Evolutionary conservation across 2,329 filamentous ascomycete species (phyloP).

Genomic region (Paraphoma sp.): DNA sequence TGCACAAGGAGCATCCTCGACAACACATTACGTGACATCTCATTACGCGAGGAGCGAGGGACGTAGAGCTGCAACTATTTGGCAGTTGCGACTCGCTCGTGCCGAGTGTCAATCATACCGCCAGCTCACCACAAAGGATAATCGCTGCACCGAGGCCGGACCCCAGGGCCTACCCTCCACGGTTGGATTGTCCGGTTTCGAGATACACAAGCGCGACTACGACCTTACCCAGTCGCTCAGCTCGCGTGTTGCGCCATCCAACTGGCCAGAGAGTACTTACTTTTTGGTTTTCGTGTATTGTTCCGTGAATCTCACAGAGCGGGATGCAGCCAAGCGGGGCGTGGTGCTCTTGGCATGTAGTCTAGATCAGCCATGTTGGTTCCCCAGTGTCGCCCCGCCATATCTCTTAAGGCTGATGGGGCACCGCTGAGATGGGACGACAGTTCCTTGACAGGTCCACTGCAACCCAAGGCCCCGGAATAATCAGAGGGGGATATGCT

Average conservation of each 20-base stretch:
- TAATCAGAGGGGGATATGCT: not conserved
- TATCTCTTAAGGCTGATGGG: conserved; percentile 13
- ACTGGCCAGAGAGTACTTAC: not conserved
- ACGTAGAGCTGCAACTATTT: not conserved
- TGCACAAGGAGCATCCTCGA: not conserved
- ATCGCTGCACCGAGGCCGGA: conserved; percentile 7
- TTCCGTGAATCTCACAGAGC: conserved; percentile 12
- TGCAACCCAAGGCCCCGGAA: not conserved
- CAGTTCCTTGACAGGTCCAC: not conserved
- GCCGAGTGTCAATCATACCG: not conserved
- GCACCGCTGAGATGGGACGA: conserved; percentile 5
- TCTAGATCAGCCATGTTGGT: conserved; percentile 43
- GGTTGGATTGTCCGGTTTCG: conserved; percentile 5
- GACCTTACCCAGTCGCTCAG: not conserved
- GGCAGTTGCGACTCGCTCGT: not conserved
- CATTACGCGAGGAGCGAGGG: not conserved
- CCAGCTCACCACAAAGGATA: conserved; percentile 6
- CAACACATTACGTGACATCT: conserved; percentile 1
- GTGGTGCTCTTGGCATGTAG: conserved; percentile 35
- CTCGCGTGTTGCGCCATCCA: conserved; percentile 4
- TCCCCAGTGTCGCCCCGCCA: conserved; percentile 25
- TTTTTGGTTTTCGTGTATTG: conserved; percentile 4
- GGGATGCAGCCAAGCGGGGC: conserved; percentile 34
- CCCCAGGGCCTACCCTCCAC: conserved; percentile 1
- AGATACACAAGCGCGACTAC: conserved; percentile 9